Evolutionary conservation across 108 stramenopile species (phyloP).

Genomic region (Bacterosira constricta): DNA sequence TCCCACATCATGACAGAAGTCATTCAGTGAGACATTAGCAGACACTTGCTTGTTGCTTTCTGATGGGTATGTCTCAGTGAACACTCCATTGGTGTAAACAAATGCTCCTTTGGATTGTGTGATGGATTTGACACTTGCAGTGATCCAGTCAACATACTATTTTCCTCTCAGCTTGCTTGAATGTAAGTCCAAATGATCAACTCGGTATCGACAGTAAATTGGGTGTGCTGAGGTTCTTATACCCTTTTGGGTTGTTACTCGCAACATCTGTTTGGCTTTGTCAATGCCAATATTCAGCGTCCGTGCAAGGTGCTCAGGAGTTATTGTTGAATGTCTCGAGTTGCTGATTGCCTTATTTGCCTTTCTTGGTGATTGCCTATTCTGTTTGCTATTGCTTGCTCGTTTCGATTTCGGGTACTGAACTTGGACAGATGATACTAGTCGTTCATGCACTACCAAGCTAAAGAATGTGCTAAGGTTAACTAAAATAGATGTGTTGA

Average conservation of each 20-base stretch:
- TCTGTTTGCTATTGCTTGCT: too few species aligned
- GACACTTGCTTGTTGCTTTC: neutral
- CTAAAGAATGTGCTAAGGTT: too few species aligned
- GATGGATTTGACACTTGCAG: neutral
- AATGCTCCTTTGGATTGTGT: neutral
- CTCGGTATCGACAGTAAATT: constrained; percentile 17
- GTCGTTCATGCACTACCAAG: too few species aligned
- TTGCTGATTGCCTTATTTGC: too few species aligned
- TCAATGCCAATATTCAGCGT: constrained; percentile 18
- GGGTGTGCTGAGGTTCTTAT: constrained; percentile 22
- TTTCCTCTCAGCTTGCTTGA: neutral
- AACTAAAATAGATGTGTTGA: too few species aligned
- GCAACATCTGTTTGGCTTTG: constrained; percentile 19
- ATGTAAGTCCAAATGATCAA: constrained; percentile 30
- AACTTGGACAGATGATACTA: too few species aligned
- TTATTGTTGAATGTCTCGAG: constrained; percentile 18
- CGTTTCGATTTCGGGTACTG: too few species aligned
- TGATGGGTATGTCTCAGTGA: constrained; percentile 1
- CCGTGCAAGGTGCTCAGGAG: constrained; percentile 19
- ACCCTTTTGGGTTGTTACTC: constrained; percentile 42
- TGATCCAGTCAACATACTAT: neutral
- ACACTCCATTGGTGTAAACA: constrained; percentile 1
- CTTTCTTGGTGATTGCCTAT: too few species aligned
- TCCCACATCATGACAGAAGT: constrained; percentile 14
- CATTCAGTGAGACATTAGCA: neutral